Percentiles rank a stretch among this genome's conserved stretches.
phyloP scores from a whole-genome alignment of 2,329 filamentous ascomycete genomes.

The Allantophomopsis cytisporea region DNA sequence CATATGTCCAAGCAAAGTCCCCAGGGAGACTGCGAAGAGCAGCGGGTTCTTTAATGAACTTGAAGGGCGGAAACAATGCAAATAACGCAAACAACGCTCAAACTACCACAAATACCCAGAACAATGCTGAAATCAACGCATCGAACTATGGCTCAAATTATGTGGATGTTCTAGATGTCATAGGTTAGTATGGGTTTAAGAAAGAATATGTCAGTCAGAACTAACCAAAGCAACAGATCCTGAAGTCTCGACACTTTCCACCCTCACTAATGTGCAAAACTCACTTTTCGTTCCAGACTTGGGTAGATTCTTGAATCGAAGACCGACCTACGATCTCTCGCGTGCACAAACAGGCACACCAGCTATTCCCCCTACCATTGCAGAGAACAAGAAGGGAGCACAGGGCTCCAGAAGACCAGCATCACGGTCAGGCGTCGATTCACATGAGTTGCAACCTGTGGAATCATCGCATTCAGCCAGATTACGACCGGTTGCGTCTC shows the following conservation, averaged over 20 bases:
- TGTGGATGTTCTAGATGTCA: slow-evolving; percentile 54
- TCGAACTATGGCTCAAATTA: slow-evolving; percentile 46
- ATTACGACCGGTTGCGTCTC: slow-evolving; percentile 17
- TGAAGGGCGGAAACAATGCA: not conserved
- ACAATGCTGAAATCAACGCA: not conserved
- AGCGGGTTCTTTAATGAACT: not conserved
- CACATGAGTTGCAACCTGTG: slow-evolving; percentile 8
- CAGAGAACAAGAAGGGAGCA: slow-evolving; percentile 10
- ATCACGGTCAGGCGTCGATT: slow-evolving; percentile 7
- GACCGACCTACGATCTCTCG: slow-evolving; percentile 53
- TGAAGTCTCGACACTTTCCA: slow-evolving; percentile 70
- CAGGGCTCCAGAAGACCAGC: slow-evolving; percentile 4
- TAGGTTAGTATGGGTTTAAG: slow-evolving; percentile 33
- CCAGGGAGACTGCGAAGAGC: not conserved
- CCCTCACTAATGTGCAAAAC: slow-evolving; percentile 81
- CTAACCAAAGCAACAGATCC: slow-evolving; percentile 48
- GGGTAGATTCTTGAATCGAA: slow-evolving; percentile 61
- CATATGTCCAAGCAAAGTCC: not conserved
- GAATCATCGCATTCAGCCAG: slow-evolving; percentile 6
- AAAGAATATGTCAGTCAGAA: not conserved
- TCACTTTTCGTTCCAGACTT: slow-evolving; percentile 76
- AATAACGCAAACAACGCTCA: not conserved
- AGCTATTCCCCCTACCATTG: slow-evolving; percentile 20
- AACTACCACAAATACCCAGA: not conserved
- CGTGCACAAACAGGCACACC: slow-evolving; percentile 33